Conservation (phyloP, 805 yeast genomes). For the Candida mattraensis region DNA sequence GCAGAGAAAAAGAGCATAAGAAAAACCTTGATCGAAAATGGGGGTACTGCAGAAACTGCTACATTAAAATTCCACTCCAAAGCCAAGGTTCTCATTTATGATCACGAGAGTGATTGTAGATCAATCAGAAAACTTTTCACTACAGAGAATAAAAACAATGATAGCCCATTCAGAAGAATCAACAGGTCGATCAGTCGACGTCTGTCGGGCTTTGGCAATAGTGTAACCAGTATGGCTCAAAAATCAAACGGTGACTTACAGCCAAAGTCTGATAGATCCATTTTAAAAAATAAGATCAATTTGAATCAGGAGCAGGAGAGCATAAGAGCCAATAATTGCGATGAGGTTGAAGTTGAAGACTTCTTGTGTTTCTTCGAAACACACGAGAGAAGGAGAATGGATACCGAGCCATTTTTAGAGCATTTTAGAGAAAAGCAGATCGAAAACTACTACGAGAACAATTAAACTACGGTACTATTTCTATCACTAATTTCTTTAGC, state of each 20-base stretch:
- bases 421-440: slow-evolving; percentile 40
- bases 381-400: slow-evolving; percentile 36
- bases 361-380: slow-evolving; percentile 37
- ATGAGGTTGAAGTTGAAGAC: slow-evolving; percentile 36
- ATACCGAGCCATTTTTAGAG: slow-evolving; percentile 34
- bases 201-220: slow-evolving; percentile 15
- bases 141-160: slow-evolving; percentile 4
- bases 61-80: slow-evolving; percentile 24
- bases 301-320: slow-evolving; percentile 36
- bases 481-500: too few species aligned
- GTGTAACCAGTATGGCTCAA: slow-evolving; percentile 2
- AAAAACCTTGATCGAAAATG: slow-evolving; percentile 6
- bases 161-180: slow-evolving; percentile 19
- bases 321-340: slow-evolving; percentile 38
- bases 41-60: slow-evolving; percentile 2
- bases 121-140: slow-evolving; percentile 20
- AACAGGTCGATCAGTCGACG: slow-evolving; percentile 21
- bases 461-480: too few species aligned
- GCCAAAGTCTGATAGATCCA: slow-evolving; percentile 30
- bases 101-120: slow-evolving; percentile 22
- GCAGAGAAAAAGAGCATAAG: too few species aligned
- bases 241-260: not conserved
- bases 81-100: slow-evolving; percentile 24
- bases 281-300: slow-evolving; percentile 38
- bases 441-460: slow-evolving; percentile 33